Conservation (phyloP, 2,329 filamentous ascomycete genomes). For the Zymoseptoria tritici region DNA sequence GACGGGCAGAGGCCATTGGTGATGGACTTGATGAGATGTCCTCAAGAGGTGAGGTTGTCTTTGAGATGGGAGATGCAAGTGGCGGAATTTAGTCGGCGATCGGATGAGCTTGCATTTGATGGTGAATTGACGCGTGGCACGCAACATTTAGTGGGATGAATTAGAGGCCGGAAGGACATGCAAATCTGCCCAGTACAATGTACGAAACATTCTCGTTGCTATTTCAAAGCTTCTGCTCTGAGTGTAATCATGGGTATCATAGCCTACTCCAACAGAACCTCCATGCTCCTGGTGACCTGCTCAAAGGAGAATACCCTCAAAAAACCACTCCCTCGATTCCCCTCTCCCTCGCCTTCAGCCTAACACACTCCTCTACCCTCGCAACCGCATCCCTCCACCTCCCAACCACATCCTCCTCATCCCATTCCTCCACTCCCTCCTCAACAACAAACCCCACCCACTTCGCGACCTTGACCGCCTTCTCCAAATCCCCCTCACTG, state of each 20-base stretch:
- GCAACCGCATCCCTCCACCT: constrained; percentile 34
- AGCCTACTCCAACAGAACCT: background rate
- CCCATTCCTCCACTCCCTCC: constrained; percentile 22
- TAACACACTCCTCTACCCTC: constrained; percentile 37
- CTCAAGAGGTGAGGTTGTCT: background rate
- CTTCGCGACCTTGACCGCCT: constrained; percentile 60
- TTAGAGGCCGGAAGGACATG: too few relatives aligned
- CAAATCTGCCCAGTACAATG: too few relatives aligned
- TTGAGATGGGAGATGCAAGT: background rate
- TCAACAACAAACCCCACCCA: constrained; percentile 50
- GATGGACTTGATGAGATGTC: background rate
- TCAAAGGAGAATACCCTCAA: constrained; percentile 3
- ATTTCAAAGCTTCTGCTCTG: background rate
- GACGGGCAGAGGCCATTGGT: constrained; percentile 1
- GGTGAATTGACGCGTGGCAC: background rate
- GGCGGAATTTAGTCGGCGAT: background rate
- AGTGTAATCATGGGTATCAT: background rate
- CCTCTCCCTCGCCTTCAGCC: constrained; percentile 36
- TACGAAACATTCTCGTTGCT: background rate
- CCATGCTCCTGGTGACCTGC: background rate
- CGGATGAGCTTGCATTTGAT: background rate
- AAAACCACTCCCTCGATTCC: constrained; percentile 42
- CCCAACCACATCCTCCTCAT: constrained; percentile 8
- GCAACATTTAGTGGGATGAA: background rate
- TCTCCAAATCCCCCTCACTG: constrained; percentile 71